Conservation (phyloP, 2,329 filamentous ascomycete genomes). For the Penicillium aurantiogriseum region DNA sequence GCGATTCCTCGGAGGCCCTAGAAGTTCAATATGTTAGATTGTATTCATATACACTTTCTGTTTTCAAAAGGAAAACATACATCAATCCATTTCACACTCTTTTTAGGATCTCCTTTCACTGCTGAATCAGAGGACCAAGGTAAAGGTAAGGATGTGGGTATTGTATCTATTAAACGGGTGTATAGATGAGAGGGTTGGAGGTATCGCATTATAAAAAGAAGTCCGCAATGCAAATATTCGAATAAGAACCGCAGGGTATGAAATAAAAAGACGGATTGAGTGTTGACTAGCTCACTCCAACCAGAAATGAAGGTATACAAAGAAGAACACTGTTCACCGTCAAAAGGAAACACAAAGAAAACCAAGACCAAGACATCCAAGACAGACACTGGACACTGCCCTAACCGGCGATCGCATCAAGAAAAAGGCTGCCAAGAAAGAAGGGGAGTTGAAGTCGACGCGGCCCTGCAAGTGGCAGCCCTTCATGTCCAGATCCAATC, state of each 20-base stretch:
- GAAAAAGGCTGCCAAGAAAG: conserved; percentile 9
- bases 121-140: conserved; percentile 13
- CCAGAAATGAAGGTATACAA: not conserved
- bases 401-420: not conserved
- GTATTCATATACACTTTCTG: not conserved
- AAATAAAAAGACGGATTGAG: not conserved
- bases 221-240: not conserved
- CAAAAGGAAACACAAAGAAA: not conserved
- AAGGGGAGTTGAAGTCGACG: conserved; percentile 3
- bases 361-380: not conserved
- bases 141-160: conserved; percentile 7
- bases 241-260: not conserved
- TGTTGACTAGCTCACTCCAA: not conserved
- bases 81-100: conserved; percentile 59
- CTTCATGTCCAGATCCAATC: not conserved
- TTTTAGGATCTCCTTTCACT: conserved; percentile 34
- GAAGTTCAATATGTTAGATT: not conserved
- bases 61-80: conserved; percentile 46
- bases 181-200: conserved; percentile 16
- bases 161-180: conserved; percentile 20
- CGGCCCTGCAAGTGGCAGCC: conserved; percentile 1
- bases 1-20: conserved; percentile 55
- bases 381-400: not conserved
- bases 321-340: not conserved
- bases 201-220: conserved; percentile 2